These are phyloP conservation scores for Oryza punctata DNA, from an alignment of 176 grass and related monocot species.

Conservation along the genomic window DNA sequence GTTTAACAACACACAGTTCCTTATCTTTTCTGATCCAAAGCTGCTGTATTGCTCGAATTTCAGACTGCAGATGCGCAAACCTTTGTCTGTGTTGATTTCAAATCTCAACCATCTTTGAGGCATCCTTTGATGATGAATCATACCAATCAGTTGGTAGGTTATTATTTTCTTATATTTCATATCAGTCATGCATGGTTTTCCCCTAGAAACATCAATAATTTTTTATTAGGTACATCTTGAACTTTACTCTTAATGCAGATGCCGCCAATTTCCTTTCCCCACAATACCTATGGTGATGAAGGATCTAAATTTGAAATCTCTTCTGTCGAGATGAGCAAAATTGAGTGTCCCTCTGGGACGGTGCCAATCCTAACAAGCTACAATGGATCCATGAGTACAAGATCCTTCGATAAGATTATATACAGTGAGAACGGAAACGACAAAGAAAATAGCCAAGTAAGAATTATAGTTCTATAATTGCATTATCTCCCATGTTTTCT, in stretches of 20 bases:
- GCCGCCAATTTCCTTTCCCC: background rate
- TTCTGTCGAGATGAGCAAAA: background rate
- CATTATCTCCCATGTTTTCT: background rate
- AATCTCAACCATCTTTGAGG: background rate
- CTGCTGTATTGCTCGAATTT: background rate
- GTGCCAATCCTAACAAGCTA: background rate
- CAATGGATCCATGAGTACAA: background rate
- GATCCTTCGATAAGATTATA: background rate
- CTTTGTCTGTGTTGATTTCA: background rate
- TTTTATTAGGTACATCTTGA: background rate
- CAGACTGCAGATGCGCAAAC: background rate
- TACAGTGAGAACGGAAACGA: background rate
- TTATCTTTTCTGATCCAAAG: background rate
- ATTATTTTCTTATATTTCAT: background rate
- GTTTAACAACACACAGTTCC: background rate
- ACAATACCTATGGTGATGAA: background rate
- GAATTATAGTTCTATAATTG: background rate
- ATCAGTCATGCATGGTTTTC: background rate
- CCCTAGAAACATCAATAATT: background rate
- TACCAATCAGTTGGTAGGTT: background rate
- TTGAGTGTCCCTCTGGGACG: background rate
- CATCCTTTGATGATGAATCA: conserved; percentile 1
- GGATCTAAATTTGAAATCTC: background rate
- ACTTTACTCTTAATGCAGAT: background rate
- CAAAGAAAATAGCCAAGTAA: background rate